Evolutionary conservation across 805 yeast genomes (phyloP).

Genomic region (Wickerhamomyces strasburgensis): DNA sequence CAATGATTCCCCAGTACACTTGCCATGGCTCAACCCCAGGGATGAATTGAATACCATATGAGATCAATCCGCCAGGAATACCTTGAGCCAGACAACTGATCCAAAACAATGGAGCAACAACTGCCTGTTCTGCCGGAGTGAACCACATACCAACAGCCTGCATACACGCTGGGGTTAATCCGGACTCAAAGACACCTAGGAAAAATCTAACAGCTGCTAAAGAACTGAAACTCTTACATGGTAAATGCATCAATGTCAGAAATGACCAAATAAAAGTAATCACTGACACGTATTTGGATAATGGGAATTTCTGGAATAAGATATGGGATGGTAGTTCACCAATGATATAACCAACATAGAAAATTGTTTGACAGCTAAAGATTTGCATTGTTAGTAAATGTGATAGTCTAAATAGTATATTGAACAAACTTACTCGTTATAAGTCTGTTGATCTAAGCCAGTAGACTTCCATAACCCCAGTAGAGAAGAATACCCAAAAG

Average conservation of each 20-base stretch:
- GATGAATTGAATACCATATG: slow-evolving; percentile 14
- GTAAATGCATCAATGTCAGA: slow-evolving; percentile 1
- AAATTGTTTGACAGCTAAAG: slow-evolving; percentile 6
- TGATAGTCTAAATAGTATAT: too few species aligned
- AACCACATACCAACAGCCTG: slow-evolving; percentile 40
- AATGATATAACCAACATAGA: slow-evolving; percentile 13
- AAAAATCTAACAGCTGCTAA: slow-evolving; percentile 14
- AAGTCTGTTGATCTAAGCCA: slow-evolving; percentile 7
- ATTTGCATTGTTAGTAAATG: too few species aligned
- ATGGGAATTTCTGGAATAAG: slow-evolving; percentile 7
- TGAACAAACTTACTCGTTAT: too few species aligned
- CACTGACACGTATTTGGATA: slow-evolving; percentile 4
- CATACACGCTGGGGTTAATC: slow-evolving; percentile 32
- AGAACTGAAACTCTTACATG: slow-evolving; percentile 5
- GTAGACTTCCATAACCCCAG: slow-evolving; percentile 12
- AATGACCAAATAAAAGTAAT: slow-evolving; percentile 11
- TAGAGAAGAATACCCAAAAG: slow-evolving; percentile 14
- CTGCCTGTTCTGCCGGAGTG: slow-evolving; percentile 36
- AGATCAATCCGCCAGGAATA: slow-evolving; percentile 13
- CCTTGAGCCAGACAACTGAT: slow-evolving; percentile 13
- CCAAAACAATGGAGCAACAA: slow-evolving; percentile 39
- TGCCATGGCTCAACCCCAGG: slow-evolving; percentile 36
- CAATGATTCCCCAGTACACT: slow-evolving; percentile 42
- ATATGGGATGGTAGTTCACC: slow-evolving; percentile 11
- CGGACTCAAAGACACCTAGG: slow-evolving; percentile 17